Evolutionary conservation across 164 flowering plant genomes (phyloP).

Genomic region (Aristolochia contorta): DNA sequence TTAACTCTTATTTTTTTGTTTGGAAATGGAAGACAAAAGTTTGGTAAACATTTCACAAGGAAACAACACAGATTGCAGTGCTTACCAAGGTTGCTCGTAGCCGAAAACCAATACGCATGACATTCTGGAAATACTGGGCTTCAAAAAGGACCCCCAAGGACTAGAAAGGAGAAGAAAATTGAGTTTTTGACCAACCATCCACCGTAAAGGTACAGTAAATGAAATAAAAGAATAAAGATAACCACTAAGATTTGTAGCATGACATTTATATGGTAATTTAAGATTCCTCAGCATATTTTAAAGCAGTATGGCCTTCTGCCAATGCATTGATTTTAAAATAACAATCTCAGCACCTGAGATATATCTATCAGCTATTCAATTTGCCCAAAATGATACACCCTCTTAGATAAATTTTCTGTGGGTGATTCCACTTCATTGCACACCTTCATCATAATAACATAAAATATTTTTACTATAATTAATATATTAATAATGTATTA

Average conservation of each 20-base stretch:
- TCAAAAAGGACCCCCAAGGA: constrained; percentile 75
- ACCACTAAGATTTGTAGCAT: neutral
- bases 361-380: no score
- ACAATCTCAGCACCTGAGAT: no score
- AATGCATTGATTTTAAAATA: no score
- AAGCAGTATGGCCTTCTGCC: no score
- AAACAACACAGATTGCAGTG: neutral
- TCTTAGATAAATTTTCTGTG: no score
- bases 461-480: no score
- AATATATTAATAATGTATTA: no score
- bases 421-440: no score
- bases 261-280: neutral
- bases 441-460: no score
- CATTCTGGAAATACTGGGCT: constrained; percentile 96
- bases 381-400: no score
- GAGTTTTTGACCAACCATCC: neutral
- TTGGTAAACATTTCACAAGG: neutral
- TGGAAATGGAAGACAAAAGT: neutral
- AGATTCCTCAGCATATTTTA: no score
- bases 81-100: constrained; percentile 83
- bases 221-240: neutral
- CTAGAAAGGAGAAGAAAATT: constrained; percentile 25
- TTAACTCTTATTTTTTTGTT: neutral
- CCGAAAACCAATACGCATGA: constrained; percentile 92
- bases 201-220: neutral